Percentiles rank a stretch among this genome's conserved stretches.
Conservation (phyloP, 2,329 filamentous ascomycete genomes). For the Penicillium crustosum region DNA sequence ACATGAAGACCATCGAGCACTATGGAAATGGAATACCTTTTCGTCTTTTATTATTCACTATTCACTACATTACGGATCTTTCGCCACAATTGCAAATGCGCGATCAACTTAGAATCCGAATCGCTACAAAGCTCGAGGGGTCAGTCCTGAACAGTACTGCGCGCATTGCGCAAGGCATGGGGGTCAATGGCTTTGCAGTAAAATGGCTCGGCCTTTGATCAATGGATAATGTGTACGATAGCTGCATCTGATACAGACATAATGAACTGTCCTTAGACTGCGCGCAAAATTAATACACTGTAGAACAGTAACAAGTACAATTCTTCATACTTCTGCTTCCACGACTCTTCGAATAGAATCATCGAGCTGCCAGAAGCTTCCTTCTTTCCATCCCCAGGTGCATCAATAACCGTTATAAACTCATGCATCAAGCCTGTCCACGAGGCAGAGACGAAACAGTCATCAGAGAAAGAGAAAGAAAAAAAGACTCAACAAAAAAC, state of each 20-base stretch:
- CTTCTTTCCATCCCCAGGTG: background rate
- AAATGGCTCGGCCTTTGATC: background rate
- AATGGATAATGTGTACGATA: constrained; percentile 17
- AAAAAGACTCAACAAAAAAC: constrained; percentile 6
- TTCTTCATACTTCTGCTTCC: background rate
- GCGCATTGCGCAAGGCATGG: background rate
- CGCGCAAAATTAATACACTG: background rate
- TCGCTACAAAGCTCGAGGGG: background rate
- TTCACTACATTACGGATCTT: background rate
- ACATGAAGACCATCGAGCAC: background rate
- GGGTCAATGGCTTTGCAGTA: background rate
- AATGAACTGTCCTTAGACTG: constrained; percentile 12
- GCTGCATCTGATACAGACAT: constrained; percentile 16
- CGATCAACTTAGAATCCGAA: background rate
- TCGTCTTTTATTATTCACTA: background rate
- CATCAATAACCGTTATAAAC: background rate
- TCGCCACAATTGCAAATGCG: background rate
- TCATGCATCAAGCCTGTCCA: background rate
- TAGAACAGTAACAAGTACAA: background rate
- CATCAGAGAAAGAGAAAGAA: background rate
- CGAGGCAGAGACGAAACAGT: background rate
- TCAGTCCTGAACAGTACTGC: background rate
- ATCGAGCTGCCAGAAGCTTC: background rate
- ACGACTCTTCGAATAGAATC: background rate
- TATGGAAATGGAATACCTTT: background rate